Conservation (phyloP, 1,284 basidiomycete species). For the Ceratobasidium sp. region DNA sequence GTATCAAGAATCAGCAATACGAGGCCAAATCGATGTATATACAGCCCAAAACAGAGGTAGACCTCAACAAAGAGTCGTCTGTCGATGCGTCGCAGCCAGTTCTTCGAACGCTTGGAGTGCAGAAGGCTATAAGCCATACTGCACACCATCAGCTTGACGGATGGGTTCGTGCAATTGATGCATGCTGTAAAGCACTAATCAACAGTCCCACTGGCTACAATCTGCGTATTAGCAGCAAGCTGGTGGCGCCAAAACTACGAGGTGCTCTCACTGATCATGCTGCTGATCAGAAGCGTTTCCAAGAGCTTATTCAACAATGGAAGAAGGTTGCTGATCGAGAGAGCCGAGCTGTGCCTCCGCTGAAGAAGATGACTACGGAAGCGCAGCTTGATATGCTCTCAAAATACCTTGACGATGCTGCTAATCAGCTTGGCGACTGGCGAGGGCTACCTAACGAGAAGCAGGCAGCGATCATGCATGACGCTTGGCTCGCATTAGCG, state of each 20-base stretch:
- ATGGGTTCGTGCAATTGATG: not conserved
- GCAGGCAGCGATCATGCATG: not conserved
- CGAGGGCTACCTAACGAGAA: not conserved
- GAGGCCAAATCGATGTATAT: slow-evolving; percentile 1
- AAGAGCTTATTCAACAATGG: not conserved
- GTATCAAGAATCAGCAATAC: slow-evolving; percentile 27
- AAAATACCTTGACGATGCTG: not conserved
- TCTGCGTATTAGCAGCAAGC: not conserved
- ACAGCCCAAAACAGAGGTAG: not conserved
- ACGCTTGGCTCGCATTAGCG: slow-evolving; percentile 6
- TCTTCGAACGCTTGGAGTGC: slow-evolving; percentile 10
- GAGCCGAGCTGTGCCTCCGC: not conserved
- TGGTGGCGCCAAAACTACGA: not conserved
- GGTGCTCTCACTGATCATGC: slow-evolving; percentile 27
- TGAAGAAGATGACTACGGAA: not conserved
- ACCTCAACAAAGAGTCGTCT: not conserved
- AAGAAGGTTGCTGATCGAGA: not conserved
- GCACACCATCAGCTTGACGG: not conserved
- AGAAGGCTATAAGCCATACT: slow-evolving; percentile 10
- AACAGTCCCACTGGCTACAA: not conserved
- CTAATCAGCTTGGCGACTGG: not conserved
- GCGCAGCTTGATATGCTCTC: not conserved
- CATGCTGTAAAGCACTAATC: not conserved
- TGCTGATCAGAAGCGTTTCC: slow-evolving; percentile 1
- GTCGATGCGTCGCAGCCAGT: not conserved